These are phyloP conservation scores for Crinitomyces ghanaensis DNA, from an alignment of 805 yeast species.

Conservation along the genomic window DNA sequence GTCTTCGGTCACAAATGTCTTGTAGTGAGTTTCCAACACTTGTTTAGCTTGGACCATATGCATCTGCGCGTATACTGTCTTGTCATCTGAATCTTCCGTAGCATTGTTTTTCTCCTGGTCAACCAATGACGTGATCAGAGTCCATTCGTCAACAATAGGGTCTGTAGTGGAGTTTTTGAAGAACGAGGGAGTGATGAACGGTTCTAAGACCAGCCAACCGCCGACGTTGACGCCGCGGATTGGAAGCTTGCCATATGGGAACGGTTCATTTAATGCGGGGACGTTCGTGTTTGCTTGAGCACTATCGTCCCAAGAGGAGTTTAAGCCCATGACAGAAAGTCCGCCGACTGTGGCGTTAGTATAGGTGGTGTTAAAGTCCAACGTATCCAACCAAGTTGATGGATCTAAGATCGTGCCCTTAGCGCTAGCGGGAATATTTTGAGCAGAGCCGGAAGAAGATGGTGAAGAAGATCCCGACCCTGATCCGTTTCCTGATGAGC, in stretches of 20 bases:
- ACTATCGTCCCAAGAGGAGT: slow-evolving; percentile 22
- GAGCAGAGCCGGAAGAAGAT: slow-evolving; percentile 3
- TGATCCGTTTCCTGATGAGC: neutral
- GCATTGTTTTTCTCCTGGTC: too few relatives aligned
- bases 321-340: slow-evolving; percentile 26
- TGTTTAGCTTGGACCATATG: slow-evolving; percentile 35
- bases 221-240: slow-evolving; percentile 70
- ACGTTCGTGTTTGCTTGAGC: slow-evolving; percentile 20
- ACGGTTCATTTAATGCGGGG: slow-evolving; percentile 19
- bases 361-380: slow-evolving; percentile 26
- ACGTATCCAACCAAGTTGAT: slow-evolving; percentile 24
- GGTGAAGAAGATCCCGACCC: slow-evolving; percentile 3
- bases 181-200: slow-evolving; percentile 71
- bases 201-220: slow-evolving; percentile 82
- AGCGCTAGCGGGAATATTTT: slow-evolving; percentile 16
- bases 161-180: slow-evolving; percentile 32
- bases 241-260: slow-evolving; percentile 21
- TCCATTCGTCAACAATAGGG: slow-evolving; percentile 63
- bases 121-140: slow-evolving; percentile 39
- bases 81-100: slow-evolving; percentile 61
- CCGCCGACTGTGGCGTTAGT: slow-evolving; percentile 27
- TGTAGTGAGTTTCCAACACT: slow-evolving; percentile 55
- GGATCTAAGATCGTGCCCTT: slow-evolving; percentile 21
- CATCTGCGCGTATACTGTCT: too few relatives aligned
- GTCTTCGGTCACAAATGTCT: slow-evolving; percentile 51